Evolutionary conservation across 768 basidiomycete genomes (phyloP).

Genomic region (Boletus subparvulus): DNA sequence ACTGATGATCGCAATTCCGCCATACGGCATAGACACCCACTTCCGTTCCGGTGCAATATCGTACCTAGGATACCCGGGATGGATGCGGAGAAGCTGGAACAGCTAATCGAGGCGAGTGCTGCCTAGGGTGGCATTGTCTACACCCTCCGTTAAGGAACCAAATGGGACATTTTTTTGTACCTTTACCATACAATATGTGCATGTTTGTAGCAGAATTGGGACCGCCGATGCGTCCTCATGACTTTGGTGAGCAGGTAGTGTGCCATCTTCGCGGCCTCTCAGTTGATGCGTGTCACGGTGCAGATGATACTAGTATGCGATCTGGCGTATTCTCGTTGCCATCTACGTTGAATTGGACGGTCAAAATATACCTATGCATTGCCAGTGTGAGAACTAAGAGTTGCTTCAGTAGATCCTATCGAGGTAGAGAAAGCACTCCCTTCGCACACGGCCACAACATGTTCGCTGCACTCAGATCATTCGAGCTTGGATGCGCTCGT

Average conservation of each 20-base stretch:
- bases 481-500: too few relatives aligned
- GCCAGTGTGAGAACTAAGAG: too few relatives aligned
- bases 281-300: too few relatives aligned
- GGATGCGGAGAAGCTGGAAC: slow-evolving; percentile 9
- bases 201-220: background rate
- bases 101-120: slow-evolving; percentile 13
- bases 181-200: background rate
- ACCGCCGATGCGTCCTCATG: background rate
- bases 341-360: too few relatives aligned
- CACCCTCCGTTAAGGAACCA: background rate
- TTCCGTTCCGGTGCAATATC: slow-evolving; percentile 19
- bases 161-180: background rate
- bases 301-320: too few relatives aligned
- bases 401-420: too few relatives aligned
- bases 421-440: too few relatives aligned
- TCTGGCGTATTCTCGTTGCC: too few relatives aligned
- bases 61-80: slow-evolving; percentile 8
- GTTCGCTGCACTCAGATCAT: too few relatives aligned
- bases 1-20: background rate
- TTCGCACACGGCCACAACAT: too few relatives aligned
- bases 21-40: slow-evolving; percentile 6
- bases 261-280: background rate
- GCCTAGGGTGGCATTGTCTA: background rate
- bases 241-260: background rate
- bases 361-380: too few relatives aligned